A percentile compares a stretch with the other conserved stretches of the same genome.
Conservation (phyloP, 2,329 filamentous ascomycete genomes). For the Diaporthe caulivora region DNA sequence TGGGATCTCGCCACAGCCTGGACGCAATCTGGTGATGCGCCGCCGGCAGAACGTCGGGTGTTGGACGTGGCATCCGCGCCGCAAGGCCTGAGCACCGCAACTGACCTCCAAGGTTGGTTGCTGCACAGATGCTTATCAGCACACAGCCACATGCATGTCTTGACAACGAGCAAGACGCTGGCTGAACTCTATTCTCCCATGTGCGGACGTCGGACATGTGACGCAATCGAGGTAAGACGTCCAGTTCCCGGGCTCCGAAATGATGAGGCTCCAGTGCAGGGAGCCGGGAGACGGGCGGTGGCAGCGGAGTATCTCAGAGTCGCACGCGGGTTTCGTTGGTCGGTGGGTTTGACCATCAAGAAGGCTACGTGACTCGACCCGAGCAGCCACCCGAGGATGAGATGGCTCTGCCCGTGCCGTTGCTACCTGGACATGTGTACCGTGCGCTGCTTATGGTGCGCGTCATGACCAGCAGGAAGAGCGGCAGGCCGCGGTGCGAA, state of each 20-base stretch:
- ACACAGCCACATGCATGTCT: background rate
- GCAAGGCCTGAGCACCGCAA: background rate
- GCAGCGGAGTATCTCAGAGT: slow-evolving; percentile 17
- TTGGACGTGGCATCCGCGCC: background rate
- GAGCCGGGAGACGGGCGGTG: slow-evolving; percentile 5
- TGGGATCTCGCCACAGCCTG: background rate
- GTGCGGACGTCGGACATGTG: slow-evolving; percentile 1
- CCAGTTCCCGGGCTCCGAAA: slow-evolving; percentile 8
- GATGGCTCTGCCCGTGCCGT: too few relatives aligned
- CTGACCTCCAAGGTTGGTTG: background rate
- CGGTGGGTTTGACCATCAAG: slow-evolving; percentile 6
- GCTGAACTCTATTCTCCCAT: slow-evolving; percentile 19
- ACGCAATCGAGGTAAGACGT: background rate
- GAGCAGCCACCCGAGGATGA: slow-evolving; percentile 6
- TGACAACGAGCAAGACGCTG: slow-evolving; percentile 8
- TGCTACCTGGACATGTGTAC: background rate
- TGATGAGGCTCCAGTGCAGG: slow-evolving; percentile 15
- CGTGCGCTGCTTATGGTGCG: background rate
- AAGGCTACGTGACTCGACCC: slow-evolving; percentile 5
- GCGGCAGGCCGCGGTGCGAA: background rate
- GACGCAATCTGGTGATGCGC: background rate
- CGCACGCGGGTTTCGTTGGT: slow-evolving; percentile 6
- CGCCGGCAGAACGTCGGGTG: slow-evolving; percentile 16
- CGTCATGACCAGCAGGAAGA: background rate
- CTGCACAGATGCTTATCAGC: background rate